Evolutionary conservation across 164 flowering plant genomes (phyloP).

Genomic region (Chimonanthus salicifolius): DNA sequence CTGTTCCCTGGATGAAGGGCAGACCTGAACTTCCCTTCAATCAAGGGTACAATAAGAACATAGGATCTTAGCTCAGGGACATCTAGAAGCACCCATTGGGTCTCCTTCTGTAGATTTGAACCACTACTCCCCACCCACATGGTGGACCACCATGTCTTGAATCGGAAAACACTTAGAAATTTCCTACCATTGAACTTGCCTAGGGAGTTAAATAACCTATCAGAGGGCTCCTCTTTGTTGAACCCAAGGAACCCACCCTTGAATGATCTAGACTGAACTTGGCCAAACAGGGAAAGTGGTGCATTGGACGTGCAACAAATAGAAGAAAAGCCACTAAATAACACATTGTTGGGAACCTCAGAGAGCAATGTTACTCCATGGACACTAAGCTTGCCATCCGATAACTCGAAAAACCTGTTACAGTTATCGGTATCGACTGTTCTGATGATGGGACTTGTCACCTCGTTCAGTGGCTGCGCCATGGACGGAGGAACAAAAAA

Average conservation of each 20-base stretch:
- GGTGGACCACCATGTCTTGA: conserved; percentile 94
- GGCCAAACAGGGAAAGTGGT: conserved; percentile 39
- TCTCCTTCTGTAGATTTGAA: conserved; percentile 70
- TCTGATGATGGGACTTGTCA: conserved; percentile 12
- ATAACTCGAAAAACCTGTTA: conserved; percentile 31
- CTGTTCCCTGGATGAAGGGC: conserved; percentile 57
- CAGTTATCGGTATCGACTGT: not conserved
- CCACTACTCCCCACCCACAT: conserved; percentile 77
- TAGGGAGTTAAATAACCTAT: conserved; percentile 48
- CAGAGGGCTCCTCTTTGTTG: conserved; percentile 32
- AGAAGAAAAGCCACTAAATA: conserved; percentile 39
- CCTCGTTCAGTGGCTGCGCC: conserved; percentile 39
- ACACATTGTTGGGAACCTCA: conserved; percentile 60
- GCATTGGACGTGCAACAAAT: conserved; percentile 36
- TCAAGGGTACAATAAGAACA: conserved; percentile 52
- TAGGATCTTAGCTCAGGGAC: conserved; percentile 62
- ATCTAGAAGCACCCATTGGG: conserved; percentile 71
- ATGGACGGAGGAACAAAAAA: conserved; percentile 23
- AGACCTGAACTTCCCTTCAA: conserved; percentile 62
- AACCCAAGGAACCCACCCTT: conserved; percentile 50
- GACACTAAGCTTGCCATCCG: conserved; percentile 42
- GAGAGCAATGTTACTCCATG: conserved; percentile 52
- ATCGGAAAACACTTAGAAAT: conserved; percentile 65
- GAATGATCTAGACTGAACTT: conserved; percentile 35
- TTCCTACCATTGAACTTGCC: conserved; percentile 51